phyloP scores from a whole-genome alignment of 2,329 filamentous ascomycete genomes.

The Xenoacremonium recifei region DNA sequence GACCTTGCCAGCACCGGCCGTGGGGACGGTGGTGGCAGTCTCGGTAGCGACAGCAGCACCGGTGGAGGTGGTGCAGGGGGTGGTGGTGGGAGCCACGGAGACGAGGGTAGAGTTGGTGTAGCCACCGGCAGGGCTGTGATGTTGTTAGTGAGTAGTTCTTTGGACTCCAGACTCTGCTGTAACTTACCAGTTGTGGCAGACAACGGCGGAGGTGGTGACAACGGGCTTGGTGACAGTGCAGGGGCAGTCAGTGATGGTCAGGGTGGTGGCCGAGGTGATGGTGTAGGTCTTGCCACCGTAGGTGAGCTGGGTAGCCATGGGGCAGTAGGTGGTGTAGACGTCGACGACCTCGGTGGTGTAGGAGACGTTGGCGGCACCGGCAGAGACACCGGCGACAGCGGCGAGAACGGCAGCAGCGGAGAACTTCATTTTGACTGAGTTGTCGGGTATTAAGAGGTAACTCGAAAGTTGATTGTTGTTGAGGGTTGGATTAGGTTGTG shows the following conservation, averaged over 20 bases:
- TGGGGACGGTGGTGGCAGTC: slow-evolving; percentile 33
- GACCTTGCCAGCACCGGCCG: slow-evolving; percentile 56
- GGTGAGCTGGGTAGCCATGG: slow-evolving; percentile 61
- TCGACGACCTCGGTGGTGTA: slow-evolving; percentile 67
- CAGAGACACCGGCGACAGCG: slow-evolving; percentile 50
- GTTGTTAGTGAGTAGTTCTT: slow-evolving; percentile 13
- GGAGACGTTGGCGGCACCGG: slow-evolving; percentile 45
- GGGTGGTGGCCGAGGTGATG: slow-evolving; percentile 65
- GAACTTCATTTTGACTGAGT: slow-evolving; percentile 65
- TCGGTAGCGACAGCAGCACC: slow-evolving; percentile 31
- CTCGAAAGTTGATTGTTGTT: slow-evolving; percentile 31
- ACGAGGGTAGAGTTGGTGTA: slow-evolving; percentile 34
- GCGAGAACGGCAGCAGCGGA: slow-evolving; percentile 51
- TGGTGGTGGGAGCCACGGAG: slow-evolving; percentile 16
- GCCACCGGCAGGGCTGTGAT: slow-evolving; percentile 25
- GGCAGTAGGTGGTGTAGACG: slow-evolving; percentile 71
- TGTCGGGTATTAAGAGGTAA: slow-evolving; percentile 40
- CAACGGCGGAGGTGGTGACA: slow-evolving; percentile 48
- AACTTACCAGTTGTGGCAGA: slow-evolving; percentile 54
- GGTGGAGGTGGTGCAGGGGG: slow-evolving; percentile 27
- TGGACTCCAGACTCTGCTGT: background rate
- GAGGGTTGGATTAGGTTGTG: slow-evolving; percentile 28
- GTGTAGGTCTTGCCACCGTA: slow-evolving; percentile 67
- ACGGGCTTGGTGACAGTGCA: slow-evolving; percentile 65
- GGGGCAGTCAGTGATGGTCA: slow-evolving; percentile 71